Evolutionary conservation across 2,329 filamentous ascomycete species (phyloP), one percentile per base, ranked within the genome.

Genomic region (Colletotrichum kahawae): DNA sequence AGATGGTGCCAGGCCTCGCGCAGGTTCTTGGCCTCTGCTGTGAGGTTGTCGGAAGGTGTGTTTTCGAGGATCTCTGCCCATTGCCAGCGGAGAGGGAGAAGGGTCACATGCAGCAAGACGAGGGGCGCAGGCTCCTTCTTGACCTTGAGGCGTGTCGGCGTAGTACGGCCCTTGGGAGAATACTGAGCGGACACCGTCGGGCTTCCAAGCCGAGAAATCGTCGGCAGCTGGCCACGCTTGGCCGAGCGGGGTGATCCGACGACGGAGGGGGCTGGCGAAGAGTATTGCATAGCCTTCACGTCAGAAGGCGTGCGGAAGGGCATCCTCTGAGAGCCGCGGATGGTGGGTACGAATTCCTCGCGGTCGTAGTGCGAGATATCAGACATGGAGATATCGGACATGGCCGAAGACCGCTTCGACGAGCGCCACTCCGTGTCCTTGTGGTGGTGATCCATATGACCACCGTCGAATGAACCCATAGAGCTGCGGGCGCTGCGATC

Each of bases 21-120:
- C n/a, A 92, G 85, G 7, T 81, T 84, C 80, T 89, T 90, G 18
- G 87, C 83, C 10, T 85, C 84, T 8, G 87, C 84, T 9, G 86
- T 87, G 33, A 90, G 80, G 6, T 83, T 80, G 31, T 81, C 82
- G 8, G 82, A 84, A n/a, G 78, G 83, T 34, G 76, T 81, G 10
- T 77, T 80, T 56, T 90, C 87, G 33, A 93, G 82, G 10, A 92
- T 83, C 29, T 89, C 86, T 2, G 87, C 90, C 88, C 93, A 95
- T 1, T 88, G 87, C 87, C 93, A 91, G 54, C 91, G 88, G 12
- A 95, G 87, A 0, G 95, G 94, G 7, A 97, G 85, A 1, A 96
- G 87, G 0, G 94, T 96, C 43, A 95, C 92, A 79, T 97, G 95
- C 5, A 97, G 87, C 62, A 97, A 86, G 2, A 97, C 93, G 3